Evolutionary conservation across 306 rosid genomes (phyloP), one percentile per base, ranked within the genome.

Genomic region (Luffa aegyptiaca): DNA sequence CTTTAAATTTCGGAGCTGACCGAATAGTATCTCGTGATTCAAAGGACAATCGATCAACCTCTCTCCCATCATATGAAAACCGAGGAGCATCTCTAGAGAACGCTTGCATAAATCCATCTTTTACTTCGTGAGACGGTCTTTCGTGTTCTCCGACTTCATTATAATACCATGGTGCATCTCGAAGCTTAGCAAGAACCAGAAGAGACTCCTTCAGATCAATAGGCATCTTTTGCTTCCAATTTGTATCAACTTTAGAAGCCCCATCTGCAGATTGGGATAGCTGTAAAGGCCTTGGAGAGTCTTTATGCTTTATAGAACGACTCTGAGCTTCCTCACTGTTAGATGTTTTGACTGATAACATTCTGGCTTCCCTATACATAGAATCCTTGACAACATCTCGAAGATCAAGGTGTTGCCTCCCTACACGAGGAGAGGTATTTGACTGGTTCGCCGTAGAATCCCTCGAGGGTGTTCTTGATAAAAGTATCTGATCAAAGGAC

Each of bases 331-430:
- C 94, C 80, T 94, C 93, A 70, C 64, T 87, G 45, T 56, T 46
- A 49, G 86, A 9, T 39, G 65, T 84, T 83, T 87, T 92, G 46
- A 80, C 44, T 5, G 91, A 85, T 16, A 88, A 64, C 52, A 87
- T 91, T 78, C 92, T 88, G 10, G 87, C 86, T 78, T 94, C 98
- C 85, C 98, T 89, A 81, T 90, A 85, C 96, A 94, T 92, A 3
- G 97, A 92, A 79, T 92, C 97, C 92, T 92, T 94, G 77, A 94
- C 98, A 55, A 90, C 94, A 77, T 87, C 98, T 75, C 96, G 88
- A 72, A 92, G 84, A 86, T 94, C 96, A 75, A 90, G 88, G 55
- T 90, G 86, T 52, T 92, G 90, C 78, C 81, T 84, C 77, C 93
- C 96, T 0, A 65, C 20, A 20, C 62, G 82, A 0, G 82, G 65